phyloP scores from a whole-genome alignment of 1,284 basidiomycete species.

The Pseudozyma flocculosa region DNA sequence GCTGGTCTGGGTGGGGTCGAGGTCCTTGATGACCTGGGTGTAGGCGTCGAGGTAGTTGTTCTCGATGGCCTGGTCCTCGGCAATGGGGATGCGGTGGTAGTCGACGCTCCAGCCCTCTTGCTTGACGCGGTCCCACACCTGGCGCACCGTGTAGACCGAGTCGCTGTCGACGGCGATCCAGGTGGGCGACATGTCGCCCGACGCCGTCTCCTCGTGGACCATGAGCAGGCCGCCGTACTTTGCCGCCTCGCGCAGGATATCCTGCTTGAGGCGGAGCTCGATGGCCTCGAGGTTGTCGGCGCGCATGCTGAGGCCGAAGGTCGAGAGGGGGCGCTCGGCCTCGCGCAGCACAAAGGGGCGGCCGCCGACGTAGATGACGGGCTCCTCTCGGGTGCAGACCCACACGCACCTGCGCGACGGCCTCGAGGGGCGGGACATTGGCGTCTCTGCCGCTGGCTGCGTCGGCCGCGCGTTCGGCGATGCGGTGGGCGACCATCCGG shows the following conservation, averaged over 20 bases:
- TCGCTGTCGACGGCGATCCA: slow-evolving; percentile 88
- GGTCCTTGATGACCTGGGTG: slow-evolving; percentile 74
- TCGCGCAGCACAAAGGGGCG: slow-evolving; percentile 95
- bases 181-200: slow-evolving; percentile 67
- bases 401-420: slow-evolving; percentile 57
- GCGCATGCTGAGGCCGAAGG: slow-evolving; percentile 81
- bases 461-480: background rate
- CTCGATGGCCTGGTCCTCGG: slow-evolving; percentile 59
- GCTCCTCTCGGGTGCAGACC: slow-evolving; percentile 70
- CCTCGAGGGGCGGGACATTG: too few species aligned
- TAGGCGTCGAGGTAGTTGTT: slow-evolving; percentile 76
- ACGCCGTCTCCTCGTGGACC: slow-evolving; percentile 76
- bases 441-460: too few species aligned
- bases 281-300: slow-evolving; percentile 95
- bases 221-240: slow-evolving; percentile 87
- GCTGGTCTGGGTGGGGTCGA: slow-evolving; percentile 77
- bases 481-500: slow-evolving; percentile 2
- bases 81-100: slow-evolving; percentile 79
- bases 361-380: slow-evolving; percentile 92
- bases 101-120: slow-evolving; percentile 79
- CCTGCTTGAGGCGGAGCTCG: slow-evolving; percentile 78
- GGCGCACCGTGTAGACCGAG: slow-evolving; percentile 82
- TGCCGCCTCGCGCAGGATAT: slow-evolving; percentile 85
- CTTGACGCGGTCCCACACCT: slow-evolving; percentile 72
- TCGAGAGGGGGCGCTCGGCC: slow-evolving; percentile 77